Evolutionary conservation across 768 basidiomycete genomes (phyloP), one percentile per base, ranked within the genome.

Genomic region (Fistulinella prunicolor): DNA sequence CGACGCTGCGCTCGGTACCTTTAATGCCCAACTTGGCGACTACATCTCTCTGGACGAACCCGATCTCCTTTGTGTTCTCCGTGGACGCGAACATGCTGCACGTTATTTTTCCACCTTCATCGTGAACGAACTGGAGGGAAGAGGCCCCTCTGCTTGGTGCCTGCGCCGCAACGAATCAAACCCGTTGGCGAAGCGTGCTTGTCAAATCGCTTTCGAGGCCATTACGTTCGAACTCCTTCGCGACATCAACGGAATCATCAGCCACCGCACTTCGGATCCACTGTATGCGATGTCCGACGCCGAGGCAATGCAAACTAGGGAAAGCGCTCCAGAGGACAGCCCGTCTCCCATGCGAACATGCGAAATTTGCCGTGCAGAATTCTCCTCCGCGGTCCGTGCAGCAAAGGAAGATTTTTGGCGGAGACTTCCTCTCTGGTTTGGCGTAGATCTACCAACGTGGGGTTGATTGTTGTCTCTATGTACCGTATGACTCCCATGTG

Each of bases 51-150:
- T 68, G 38, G 72, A 77, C 14, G 70, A 75, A 47, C 62, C 63
- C 35, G 85, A 88, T 58, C 73, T 89, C 16, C 69, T 83, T 53
- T 73, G 62, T 38, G 73, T 83, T 34, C 73, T 88, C 9, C 80
- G 77, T 48, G 87, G 87, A 9, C 82, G 85, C 45, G 86, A 89
- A 67, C 78, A 83, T 44, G 76, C 79, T 10, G 81, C 84, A 9
- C 81, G 86, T 36, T 89, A 80, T 66, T 78, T 89, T 44, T 87
- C 86, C 10, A 84, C 83, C 9, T 89, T 89, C 62, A 78, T 89
- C 57, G 82, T 83, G 44, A 82, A 82, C 58, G 78, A 87, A 51
- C 74, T 89, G 19, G 86, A 89, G 69, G 81, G 82, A 39, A 73
- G 87, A 50, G 63, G 73, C 30, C 71, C 81, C 16, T 76, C 79